phyloP scores from a whole-genome alignment of 768 basidiomycete genomes.

The Xanthoconium purpureum region DNA sequence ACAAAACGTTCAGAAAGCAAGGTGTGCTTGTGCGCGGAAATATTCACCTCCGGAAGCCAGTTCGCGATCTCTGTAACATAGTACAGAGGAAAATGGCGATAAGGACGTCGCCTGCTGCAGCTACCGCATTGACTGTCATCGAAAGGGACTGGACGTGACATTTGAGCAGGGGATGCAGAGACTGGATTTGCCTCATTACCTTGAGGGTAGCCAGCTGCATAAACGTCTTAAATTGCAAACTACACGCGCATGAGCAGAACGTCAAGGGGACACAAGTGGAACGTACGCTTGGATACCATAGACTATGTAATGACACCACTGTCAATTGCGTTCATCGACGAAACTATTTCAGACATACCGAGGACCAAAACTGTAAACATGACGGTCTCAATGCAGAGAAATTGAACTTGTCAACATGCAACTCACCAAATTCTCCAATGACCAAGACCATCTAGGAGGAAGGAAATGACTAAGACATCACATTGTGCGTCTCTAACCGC shows the following conservation, averaged over 20 bases:
- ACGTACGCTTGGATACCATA: conserved; percentile 38
- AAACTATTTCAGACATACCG: conserved; percentile 25
- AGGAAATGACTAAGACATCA: not conserved
- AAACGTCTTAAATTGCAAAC: conserved; percentile 45
- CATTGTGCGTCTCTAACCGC: not conserved
- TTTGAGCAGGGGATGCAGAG: not conserved
- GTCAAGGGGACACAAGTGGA: not conserved
- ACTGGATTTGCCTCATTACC: conserved; percentile 21
- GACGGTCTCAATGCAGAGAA: conserved; percentile 6
- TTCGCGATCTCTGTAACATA: conserved; percentile 48
- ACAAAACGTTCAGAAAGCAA: not conserved
- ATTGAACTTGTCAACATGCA: not conserved
- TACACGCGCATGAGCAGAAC: conserved; percentile 21
- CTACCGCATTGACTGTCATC: conserved; percentile 54
- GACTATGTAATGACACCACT: conserved; percentile 23
- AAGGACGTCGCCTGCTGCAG: conserved; percentile 49
- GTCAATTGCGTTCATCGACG: conserved; percentile 4
- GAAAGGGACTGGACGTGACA: conserved; percentile 35
- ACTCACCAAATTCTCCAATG: conserved; percentile 41
- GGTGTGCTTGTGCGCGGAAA: not conserved
- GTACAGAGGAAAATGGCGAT: conserved; percentile 48
- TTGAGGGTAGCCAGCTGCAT: conserved; percentile 44
- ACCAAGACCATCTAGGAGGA: conserved; percentile 32
- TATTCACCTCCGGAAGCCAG: conserved; percentile 47
- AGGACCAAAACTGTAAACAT: conserved; percentile 30